phyloP scores from a whole-genome alignment of 352 stramenopile species.

The Pythium graminicola region DNA sequence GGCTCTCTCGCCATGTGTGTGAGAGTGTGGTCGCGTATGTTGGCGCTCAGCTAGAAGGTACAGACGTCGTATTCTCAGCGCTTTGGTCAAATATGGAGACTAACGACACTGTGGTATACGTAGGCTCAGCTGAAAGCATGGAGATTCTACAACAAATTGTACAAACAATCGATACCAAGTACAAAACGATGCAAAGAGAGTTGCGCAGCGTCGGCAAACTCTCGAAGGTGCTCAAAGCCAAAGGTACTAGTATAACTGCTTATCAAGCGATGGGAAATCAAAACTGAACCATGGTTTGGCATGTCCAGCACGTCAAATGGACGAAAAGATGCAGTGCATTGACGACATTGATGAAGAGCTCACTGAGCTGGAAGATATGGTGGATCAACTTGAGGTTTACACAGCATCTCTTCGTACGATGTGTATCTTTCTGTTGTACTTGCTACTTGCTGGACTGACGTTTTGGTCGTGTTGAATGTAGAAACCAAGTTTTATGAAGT shows the following conservation, averaged over 20 bases:
- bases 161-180: constrained; percentile 53
- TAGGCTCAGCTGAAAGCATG: constrained; percentile 73
- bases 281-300: no score
- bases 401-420: constrained; percentile 62
- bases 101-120: not conserved
- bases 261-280: no score
- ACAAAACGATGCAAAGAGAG: constrained; percentile 52
- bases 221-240: constrained; percentile 56
- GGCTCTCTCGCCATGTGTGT: constrained; percentile 59
- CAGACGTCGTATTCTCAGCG: not conserved
- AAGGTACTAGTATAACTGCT: constrained; percentile 36
- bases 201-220: constrained; percentile 52
- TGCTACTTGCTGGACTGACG: constrained; percentile 5
- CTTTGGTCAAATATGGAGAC: not conserved
- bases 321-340: constrained; percentile 73
- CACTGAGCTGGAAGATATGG: constrained; percentile 81
- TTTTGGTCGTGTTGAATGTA: constrained; percentile 9
- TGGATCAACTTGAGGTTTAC: constrained; percentile 80
- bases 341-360: constrained; percentile 82
- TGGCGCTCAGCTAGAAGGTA: constrained; percentile 57
- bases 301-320: constrained; percentile 52
- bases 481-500: constrained; percentile 74
- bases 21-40: constrained; percentile 66
- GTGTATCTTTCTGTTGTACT: not conserved
- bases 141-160: constrained; percentile 61